Conservation (phyloP, 257 asterid genomes). For the Oldenlandia corymbosa region DNA sequence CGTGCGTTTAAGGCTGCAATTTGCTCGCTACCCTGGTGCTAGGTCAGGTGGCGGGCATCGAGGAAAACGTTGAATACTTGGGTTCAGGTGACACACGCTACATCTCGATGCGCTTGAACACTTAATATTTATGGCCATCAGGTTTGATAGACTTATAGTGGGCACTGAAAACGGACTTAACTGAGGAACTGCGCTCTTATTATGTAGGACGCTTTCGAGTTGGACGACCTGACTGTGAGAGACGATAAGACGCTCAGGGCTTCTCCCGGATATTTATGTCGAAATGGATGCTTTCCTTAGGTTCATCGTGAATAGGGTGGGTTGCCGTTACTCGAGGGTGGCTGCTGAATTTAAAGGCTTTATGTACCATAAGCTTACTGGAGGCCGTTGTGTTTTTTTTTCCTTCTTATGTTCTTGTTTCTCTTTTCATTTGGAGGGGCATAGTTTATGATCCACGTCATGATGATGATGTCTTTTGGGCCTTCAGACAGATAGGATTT, state of each 20-base stretch:
- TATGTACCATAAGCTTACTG: neutral
- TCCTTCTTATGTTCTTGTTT: neutral
- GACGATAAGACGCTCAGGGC: constrained; percentile 17
- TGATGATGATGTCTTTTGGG: constrained; percentile 1
- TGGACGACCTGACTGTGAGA: constrained; percentile 7
- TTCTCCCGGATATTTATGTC: constrained; percentile 4
- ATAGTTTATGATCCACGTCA: neutral
- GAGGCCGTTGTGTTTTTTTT: neutral
- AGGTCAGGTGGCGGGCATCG: constrained; percentile 76
- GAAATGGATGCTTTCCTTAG: neutral
- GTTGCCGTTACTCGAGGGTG: constrained; percentile 15
- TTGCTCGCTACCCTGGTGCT: constrained; percentile 73
- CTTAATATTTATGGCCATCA: constrained; percentile 31
- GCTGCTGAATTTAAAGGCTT: constrained; percentile 12
- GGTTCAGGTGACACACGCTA: constrained; percentile 55
- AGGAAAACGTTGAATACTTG: constrained; percentile 49
- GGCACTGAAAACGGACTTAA: constrained; percentile 34
- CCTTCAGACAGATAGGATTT: neutral
- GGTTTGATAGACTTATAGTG: constrained; percentile 22
- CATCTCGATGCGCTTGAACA: constrained; percentile 34
- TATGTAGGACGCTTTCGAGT: constrained; percentile 47
- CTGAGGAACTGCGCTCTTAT: constrained; percentile 38
- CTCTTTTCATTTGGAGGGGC: constrained; percentile 5
- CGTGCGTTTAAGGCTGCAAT: constrained; percentile 53
- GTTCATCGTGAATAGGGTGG: constrained; percentile 15